phyloP scores from a whole-genome alignment of 2,329 filamentous ascomycete genomes.

The Aschersonia sp. region DNA sequence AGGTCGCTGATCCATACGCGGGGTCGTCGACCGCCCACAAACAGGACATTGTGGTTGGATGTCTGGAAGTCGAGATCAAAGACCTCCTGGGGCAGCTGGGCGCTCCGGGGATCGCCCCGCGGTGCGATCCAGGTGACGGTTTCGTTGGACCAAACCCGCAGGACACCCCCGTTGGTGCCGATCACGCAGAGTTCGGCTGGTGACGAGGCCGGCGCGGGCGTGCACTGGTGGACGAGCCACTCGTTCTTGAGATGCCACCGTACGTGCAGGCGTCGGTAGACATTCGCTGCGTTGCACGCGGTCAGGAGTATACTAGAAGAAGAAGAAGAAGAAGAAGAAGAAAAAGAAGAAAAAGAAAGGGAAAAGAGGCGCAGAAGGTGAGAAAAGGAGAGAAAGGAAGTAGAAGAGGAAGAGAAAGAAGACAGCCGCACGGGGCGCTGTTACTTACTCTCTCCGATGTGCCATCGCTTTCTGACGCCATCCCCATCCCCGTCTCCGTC shows the following conservation, averaged over 20 bases:
- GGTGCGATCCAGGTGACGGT: constrained; percentile 19
- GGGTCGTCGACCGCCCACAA: constrained; percentile 36
- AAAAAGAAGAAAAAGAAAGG: no score
- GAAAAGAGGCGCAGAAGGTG: no score
- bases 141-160: constrained; percentile 18
- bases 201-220: constrained; percentile 21
- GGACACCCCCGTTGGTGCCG: constrained; percentile 33
- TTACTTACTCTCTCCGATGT: constrained; percentile 18
- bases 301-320: no score
- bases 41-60: constrained; percentile 27
- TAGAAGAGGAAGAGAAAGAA: no score
- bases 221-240: constrained; percentile 24
- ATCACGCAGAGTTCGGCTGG: constrained; percentile 28
- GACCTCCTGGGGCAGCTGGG: constrained; percentile 19
- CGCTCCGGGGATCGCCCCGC: background rate
- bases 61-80: constrained; percentile 34
- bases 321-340: no score
- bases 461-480: background rate
- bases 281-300: no score
- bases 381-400: no score
- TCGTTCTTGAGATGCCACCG: constrained; percentile 3
- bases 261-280: no score
- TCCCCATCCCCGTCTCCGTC: constrained; percentile 4
- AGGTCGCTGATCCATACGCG: constrained; percentile 30
- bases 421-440: background rate